phyloP scores from a whole-genome alignment of 768 basidiomycete species.

The Coprinopsis strossmayeri region DNA sequence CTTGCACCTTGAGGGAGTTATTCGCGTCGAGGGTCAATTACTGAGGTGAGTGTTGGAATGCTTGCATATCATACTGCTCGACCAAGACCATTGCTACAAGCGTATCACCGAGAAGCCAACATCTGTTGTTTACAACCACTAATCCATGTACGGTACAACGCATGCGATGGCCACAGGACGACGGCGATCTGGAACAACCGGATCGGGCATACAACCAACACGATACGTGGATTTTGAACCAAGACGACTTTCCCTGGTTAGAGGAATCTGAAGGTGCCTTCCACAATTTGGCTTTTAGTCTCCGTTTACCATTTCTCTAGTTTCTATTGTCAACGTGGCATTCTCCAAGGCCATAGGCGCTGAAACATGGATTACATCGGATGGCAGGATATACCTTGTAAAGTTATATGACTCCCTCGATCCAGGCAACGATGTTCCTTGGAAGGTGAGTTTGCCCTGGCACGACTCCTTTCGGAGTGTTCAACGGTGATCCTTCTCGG shows the following conservation, averaged over 20 bases:
- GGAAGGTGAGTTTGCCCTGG: too few relatives aligned
- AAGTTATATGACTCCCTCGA: conserved; percentile 54
- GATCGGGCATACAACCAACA: conserved; percentile 27
- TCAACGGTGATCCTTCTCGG: too few relatives aligned
- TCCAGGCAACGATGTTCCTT: too few relatives aligned
- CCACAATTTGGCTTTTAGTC: too few relatives aligned
- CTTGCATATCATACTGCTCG: background rate
- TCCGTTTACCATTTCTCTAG: too few relatives aligned
- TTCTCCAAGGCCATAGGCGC: conserved; percentile 51
- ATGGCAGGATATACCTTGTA: conserved; percentile 78
- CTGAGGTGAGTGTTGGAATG: conserved; percentile 43
- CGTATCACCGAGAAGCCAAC: conserved; percentile 65
- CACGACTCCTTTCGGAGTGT: too few relatives aligned
- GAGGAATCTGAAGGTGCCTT: conserved; percentile 67
- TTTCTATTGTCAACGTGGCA: conserved; percentile 58
- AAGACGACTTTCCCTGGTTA: conserved; percentile 67
- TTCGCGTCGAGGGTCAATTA: conserved; percentile 69
- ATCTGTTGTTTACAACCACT: conserved; percentile 68
- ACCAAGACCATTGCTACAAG: conserved; percentile 28
- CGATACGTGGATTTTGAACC: conserved; percentile 67
- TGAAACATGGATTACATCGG: conserved; percentile 83
- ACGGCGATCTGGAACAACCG: conserved; percentile 22
- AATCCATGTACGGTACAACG: conserved; percentile 74
- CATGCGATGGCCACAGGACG: conserved; percentile 73
- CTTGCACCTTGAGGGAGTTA: conserved; percentile 75